Conservation (phyloP, 106 monocot species). For the Iris macrosiphon region DNA sequence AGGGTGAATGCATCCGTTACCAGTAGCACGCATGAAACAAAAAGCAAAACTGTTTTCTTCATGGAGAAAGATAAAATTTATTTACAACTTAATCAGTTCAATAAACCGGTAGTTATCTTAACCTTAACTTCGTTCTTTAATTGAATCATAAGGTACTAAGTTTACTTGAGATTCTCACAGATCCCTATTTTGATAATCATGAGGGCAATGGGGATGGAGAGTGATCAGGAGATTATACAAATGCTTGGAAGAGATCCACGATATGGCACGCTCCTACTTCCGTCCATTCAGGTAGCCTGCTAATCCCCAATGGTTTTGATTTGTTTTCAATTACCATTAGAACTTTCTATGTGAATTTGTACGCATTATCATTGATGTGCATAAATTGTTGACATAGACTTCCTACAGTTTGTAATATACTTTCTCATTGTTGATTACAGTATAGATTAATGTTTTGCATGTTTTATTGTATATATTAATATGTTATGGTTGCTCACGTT, state of each 20-base stretch:
- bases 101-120: constrained; percentile 47
- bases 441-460: too few species aligned
- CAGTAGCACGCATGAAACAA: constrained; percentile 86
- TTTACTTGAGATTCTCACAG: constrained; percentile 22
- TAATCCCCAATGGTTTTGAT: too few species aligned
- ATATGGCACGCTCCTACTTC: constrained; percentile 70
- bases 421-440: too few species aligned
- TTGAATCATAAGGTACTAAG: constrained; percentile 1
- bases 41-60: constrained; percentile 89
- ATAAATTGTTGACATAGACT: too few species aligned
- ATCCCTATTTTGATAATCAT: constrained; percentile 83
- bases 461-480: too few species aligned
- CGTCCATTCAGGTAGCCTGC: constrained; percentile 80
- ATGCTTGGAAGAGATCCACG: constrained; percentile 95
- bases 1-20: constrained; percentile 93
- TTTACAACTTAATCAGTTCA: constrained; percentile 85
- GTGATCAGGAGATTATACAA: constrained; percentile 91
- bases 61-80: constrained; percentile 94
- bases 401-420: too few species aligned
- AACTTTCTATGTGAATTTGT: too few species aligned
- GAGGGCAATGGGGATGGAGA: constrained; percentile 95
- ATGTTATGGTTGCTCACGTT: too few species aligned
- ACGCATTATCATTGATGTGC: too few species aligned
- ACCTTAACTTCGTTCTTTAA: constrained; percentile 1
- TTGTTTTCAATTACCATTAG: too few species aligned